Conservation (phyloP, 306 rosid species). For the Malus sieversii region DNA sequence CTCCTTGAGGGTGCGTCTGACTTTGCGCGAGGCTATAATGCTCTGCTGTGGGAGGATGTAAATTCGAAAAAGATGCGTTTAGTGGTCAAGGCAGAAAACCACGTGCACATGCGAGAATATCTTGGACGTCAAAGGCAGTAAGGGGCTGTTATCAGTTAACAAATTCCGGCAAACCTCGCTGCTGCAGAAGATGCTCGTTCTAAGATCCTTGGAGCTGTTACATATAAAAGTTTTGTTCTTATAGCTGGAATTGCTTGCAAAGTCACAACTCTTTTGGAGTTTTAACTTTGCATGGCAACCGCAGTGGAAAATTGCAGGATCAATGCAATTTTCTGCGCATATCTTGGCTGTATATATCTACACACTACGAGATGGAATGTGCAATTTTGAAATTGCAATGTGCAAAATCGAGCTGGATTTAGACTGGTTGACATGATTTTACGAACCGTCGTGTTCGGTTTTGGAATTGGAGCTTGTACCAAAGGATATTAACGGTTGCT, state of each 20-base stretch:
- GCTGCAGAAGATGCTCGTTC: too few relatives aligned
- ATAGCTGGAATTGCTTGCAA: not conserved
- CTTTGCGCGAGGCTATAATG: slow-evolving; percentile 75
- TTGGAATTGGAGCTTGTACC: too few relatives aligned
- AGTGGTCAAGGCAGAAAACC: slow-evolving; percentile 70
- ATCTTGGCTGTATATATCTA: not conserved
- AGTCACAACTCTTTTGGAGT: not conserved
- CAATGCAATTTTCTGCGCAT: not conserved
- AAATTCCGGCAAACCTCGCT: not conserved
- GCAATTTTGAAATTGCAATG: too few relatives aligned
- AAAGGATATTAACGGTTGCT: too few relatives aligned
- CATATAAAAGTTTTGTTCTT: too few relatives aligned
- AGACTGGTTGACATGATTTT: not conserved
- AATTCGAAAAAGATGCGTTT: slow-evolving; percentile 76
- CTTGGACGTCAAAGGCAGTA: slow-evolving; percentile 66
- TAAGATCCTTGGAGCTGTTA: too few relatives aligned
- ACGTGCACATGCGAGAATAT: slow-evolving; percentile 55
- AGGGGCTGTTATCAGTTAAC: not conserved
- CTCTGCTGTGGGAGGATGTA: slow-evolving; percentile 82
- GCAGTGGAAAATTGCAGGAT: not conserved
- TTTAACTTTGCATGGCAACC: too few relatives aligned
- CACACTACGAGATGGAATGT: not conserved
- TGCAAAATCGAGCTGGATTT: not conserved
- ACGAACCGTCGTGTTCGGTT: not conserved
- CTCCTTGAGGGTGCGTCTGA: slow-evolving; percentile 84